phyloP scores from a whole-genome alignment of 2,329 filamentous ascomycete genomes.

The Whalleya microplaca region DNA sequence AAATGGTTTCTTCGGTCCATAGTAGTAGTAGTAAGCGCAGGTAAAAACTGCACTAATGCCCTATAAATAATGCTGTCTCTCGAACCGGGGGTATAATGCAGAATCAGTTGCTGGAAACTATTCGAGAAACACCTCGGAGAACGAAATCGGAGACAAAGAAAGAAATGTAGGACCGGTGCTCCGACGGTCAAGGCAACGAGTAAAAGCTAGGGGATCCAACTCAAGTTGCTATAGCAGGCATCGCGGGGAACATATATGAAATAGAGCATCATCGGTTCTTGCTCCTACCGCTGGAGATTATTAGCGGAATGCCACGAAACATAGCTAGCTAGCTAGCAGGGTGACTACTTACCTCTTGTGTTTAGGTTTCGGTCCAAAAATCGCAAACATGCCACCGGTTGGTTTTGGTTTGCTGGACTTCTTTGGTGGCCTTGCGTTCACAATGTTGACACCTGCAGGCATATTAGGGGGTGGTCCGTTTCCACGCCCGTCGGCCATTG shows the following conservation, averaged over 20 bases:
- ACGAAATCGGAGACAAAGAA: constrained; percentile 14
- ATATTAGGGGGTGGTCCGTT: constrained; percentile 3
- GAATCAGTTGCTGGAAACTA: constrained; percentile 31
- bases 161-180: constrained; percentile 4
- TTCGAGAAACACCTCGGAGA: constrained; percentile 24
- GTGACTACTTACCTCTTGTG: constrained; percentile 37
- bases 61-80: constrained; percentile 32
- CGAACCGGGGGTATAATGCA: constrained; percentile 39
- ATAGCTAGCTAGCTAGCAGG: not conserved
- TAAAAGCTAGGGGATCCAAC: constrained; percentile 10
- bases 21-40: constrained; percentile 15
- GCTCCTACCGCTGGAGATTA: constrained; percentile 9
- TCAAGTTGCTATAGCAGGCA: not conserved
- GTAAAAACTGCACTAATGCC: constrained; percentile 30
- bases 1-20: constrained; percentile 20
- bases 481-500: not conserved
- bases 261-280: constrained; percentile 9
- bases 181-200: constrained; percentile 5
- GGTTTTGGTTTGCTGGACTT: constrained; percentile 31
- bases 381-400: constrained; percentile 35
- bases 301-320: constrained; percentile 15
- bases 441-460: constrained; percentile 15
- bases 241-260: not conserved
- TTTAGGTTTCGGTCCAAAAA: constrained; percentile 35
- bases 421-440: constrained; percentile 35